Base-by-base conservation (phyloP, 805 yeast species). In the Blastobotrys chiropterorum region DNA sequence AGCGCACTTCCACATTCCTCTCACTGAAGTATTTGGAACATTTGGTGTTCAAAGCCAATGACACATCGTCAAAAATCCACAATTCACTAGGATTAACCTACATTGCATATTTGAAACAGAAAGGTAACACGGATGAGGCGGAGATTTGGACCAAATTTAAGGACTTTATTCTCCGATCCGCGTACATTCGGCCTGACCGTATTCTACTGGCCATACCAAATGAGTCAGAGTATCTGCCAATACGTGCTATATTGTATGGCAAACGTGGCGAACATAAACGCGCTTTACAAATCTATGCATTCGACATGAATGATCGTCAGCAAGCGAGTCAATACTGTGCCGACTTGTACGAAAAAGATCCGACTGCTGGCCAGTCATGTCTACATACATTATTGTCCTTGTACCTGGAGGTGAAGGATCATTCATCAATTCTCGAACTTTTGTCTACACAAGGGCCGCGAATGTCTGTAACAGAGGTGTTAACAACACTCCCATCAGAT, bases 241-340 rank as follows among this genome's bases (percentile, higher is more conserved):
- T 83, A 40, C 75, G 79, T 41, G 80, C 86, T 0, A 73, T 78
- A 45, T 77, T 90, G 1, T 72, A 85, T 50, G 75, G 76, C 45
- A 76, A 79, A 53, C 61, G 85, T 43, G 82, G 79, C 0, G 80
- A 80, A 49, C 87, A 86, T 61, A 73, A 75, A 8, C 76, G 80
- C 47, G 83, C 88, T 0, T 68, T 92, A 15, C 78, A 79, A 50
- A 77, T 88, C 1, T 72, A 82, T 21, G 80, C 79, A 46, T 73
- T 77, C 47, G 80, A 81, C 17, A 65, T 86, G 44, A 67, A 77
- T 2, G 85, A 85, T 61, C 74, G 79, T 46, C 67, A 67, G 17
- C 69, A 72, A n/a, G 86, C 95, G 0, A 75, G 84, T 54, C 62
- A 68, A 2, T 86, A 86, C 59, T 83, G 94, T 55, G 66, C 76